Conservation (phyloP, 148 eudicot genomes). For the Arbutus unedo region DNA sequence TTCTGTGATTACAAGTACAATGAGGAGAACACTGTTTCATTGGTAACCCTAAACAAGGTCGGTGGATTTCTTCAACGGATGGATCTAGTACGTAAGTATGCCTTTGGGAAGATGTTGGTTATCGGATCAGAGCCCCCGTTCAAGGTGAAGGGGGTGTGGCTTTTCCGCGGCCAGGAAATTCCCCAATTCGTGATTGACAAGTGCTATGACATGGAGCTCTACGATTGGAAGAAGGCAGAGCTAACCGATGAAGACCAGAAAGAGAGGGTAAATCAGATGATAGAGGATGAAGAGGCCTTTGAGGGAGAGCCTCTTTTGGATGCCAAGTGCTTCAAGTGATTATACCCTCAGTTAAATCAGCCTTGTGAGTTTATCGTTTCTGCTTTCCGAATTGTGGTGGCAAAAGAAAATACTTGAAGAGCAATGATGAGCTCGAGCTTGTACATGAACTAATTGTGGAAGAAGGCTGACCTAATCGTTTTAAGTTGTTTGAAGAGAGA, state of each 20-base stretch:
- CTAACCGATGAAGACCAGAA: slow-evolving; percentile 1
- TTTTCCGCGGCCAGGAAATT: slow-evolving; percentile 6
- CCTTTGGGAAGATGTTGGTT: slow-evolving; percentile 15
- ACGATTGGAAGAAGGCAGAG: slow-evolving; percentile 4
- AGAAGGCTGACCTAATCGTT: too few relatives aligned
- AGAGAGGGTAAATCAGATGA: slow-evolving; percentile 12
- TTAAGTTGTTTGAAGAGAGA: too few relatives aligned
- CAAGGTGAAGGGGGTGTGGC: slow-evolving; percentile 16
- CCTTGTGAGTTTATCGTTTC: too few relatives aligned
- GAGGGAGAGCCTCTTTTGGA: slow-evolving; percentile 13
- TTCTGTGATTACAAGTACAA: slow-evolving; percentile 12
- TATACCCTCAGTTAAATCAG: too few relatives aligned
- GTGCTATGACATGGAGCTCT: slow-evolving; percentile 16
- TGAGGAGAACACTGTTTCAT: slow-evolving; percentile 7
- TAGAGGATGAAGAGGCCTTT: slow-evolving; percentile 9
- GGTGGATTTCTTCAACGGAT: slow-evolving; percentile 12
- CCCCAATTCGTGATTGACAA: slow-evolving; percentile 12
- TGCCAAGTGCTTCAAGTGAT: slow-evolving; percentile 14
- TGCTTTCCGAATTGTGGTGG: too few relatives aligned
- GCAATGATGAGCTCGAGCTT: too few relatives aligned
- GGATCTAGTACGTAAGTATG: slow-evolving; percentile 14
- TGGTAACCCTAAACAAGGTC: slow-evolving; percentile 5
- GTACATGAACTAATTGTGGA: too few relatives aligned
- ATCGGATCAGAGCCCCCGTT: slow-evolving; percentile 14
- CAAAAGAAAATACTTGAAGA: too few relatives aligned